Conservation (phyloP, 139 green algal genomes). For the Ostreobium quekettii region DNA sequence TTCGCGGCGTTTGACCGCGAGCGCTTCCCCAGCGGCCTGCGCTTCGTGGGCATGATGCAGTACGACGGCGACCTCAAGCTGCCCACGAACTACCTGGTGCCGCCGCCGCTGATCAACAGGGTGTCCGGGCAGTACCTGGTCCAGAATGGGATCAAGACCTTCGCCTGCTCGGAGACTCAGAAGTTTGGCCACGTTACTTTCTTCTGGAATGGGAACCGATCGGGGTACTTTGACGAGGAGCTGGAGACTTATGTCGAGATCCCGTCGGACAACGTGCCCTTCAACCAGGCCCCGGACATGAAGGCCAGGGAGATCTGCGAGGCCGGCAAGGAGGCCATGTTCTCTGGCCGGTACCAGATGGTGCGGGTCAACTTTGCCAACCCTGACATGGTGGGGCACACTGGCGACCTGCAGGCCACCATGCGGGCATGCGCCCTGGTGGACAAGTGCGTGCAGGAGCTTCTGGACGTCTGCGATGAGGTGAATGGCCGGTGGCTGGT, state of each 20-base stretch:
- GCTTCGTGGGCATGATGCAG: conserved; percentile 92
- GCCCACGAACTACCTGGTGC: conserved; percentile 83
- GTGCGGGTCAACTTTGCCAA: conserved; percentile 78
- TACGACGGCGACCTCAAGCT: conserved; percentile 97
- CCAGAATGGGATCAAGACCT: conserved; percentile 74
- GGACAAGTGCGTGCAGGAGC: conserved; percentile 71
- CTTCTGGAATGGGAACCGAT: conserved; percentile 98
- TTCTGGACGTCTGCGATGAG: conserved; percentile 47
- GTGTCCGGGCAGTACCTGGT: conserved; percentile 73
- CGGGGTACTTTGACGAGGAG: conserved; percentile 81
- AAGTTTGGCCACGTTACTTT: conserved; percentile 96
- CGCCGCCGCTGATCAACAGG: conserved; percentile 71
- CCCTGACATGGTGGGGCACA: conserved; percentile 87
- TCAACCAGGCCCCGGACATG: conserved; percentile 91
- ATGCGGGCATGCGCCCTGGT: conserved; percentile 48
- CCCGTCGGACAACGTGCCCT: conserved; percentile 79
- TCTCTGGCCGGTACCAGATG: conserved; percentile 50
- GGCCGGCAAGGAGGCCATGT: conserved; percentile 76
- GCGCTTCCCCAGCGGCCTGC: conserved; percentile 29
- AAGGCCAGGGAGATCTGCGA: conserved; percentile 89
- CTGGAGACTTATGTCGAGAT: conserved; percentile 92
- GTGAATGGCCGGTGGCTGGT: conserved; percentile 67
- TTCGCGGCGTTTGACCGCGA: conserved; percentile 65
- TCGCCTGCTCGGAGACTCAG: conserved; percentile 91
- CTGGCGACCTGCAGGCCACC: conserved; percentile 63